A percentile compares a stretch with the other conserved stretches of the same genome.
These are phyloP conservation scores for Hippophae gyantsensis DNA, from an alignment of 306 rosid species.

Conservation along the genomic window DNA sequence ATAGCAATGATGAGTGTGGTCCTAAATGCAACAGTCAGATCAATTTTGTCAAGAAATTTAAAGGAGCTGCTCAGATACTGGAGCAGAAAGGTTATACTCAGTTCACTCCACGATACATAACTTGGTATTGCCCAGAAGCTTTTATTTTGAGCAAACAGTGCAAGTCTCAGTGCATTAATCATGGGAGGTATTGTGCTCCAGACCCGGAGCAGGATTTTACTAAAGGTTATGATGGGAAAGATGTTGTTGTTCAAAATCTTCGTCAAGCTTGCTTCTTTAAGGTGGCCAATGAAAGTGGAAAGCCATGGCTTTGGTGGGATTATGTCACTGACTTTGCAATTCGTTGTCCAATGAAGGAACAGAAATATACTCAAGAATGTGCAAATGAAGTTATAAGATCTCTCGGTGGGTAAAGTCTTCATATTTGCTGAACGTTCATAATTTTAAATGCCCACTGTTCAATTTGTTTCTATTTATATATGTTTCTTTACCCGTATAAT, in stretches of 20 bases:
- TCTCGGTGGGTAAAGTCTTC: conserved; percentile 55
- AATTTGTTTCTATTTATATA: no score
- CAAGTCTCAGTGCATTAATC: conserved; percentile 81
- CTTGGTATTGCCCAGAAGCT: conserved; percentile 92
- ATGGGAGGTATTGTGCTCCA: conserved; percentile 94
- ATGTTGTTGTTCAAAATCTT: conserved; percentile 84
- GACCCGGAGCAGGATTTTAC: conserved; percentile 94
- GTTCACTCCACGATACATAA: conserved; percentile 83
- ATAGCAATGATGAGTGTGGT: conserved; percentile 92
- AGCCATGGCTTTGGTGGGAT: conserved; percentile 99
- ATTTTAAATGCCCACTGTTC: conserved; percentile 1
- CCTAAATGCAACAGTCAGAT: conserved; percentile 78
- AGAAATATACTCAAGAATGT: conserved; percentile 62
- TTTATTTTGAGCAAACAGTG: conserved; percentile 71
- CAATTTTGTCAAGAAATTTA: conserved; percentile 61
- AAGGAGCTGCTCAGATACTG: conserved; percentile 86
- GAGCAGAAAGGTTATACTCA: conserved; percentile 79
- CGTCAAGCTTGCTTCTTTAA: conserved; percentile 87
- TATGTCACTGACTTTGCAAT: conserved; percentile 85
- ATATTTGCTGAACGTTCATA: conserved; percentile 7
- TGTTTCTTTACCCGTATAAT: not conserved
- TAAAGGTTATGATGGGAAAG: conserved; percentile 88
- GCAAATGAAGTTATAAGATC: conserved; percentile 75
- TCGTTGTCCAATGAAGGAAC: conserved; percentile 86
- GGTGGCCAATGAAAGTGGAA: conserved; percentile 90